Conservation (phyloP, 306 rosid species). For the Castanea mollissima region DNA sequence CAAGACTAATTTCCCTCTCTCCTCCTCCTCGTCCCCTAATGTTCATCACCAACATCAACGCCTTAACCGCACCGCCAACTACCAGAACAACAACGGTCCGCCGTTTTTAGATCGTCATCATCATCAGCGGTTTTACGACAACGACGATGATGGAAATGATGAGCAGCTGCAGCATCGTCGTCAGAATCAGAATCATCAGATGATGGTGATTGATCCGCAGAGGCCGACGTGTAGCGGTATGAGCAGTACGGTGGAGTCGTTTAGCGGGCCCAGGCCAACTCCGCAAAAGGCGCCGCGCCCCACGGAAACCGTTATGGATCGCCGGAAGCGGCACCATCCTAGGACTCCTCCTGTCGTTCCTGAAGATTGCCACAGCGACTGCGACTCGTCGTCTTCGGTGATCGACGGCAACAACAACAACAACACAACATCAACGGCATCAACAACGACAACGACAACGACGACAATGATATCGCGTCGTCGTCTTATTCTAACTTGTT, state of each 20-base stretch:
- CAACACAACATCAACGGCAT: no score
- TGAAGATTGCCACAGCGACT: conserved; percentile 87
- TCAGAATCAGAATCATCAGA: conserved; percentile 33
- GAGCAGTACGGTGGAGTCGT: conserved; percentile 88
- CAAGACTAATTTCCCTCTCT: conserved; percentile 61
- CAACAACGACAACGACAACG: conserved; percentile 9
- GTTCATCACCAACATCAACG: conserved; percentile 27
- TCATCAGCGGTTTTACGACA: conserved; percentile 38
- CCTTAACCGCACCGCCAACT: no score
- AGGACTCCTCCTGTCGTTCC: conserved; percentile 66
- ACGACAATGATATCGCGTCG: conserved; percentile 2
- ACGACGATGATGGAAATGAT: conserved; percentile 6
- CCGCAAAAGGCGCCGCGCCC: conserved; percentile 3
- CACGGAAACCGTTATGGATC: neutral
- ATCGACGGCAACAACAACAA: conserved; percentile 49
- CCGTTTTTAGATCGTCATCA: conserved; percentile 40
- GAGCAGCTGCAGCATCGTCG: no score
- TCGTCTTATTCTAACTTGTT: conserved; percentile 27
- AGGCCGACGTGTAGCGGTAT: conserved; percentile 75
- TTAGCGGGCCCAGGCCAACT: conserved; percentile 68
- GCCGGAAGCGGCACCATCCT: conserved; percentile 35
- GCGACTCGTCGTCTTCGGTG: conserved; percentile 84
- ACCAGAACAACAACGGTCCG: no score
- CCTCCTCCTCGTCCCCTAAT: conserved; percentile 24
- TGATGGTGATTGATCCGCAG: conserved; percentile 38